Percentiles rank a stretch among this genome's conserved stretches.
Evolutionary conservation across 441 rosid species (phyloP).

Genomic region (Populus hybrid): DNA sequence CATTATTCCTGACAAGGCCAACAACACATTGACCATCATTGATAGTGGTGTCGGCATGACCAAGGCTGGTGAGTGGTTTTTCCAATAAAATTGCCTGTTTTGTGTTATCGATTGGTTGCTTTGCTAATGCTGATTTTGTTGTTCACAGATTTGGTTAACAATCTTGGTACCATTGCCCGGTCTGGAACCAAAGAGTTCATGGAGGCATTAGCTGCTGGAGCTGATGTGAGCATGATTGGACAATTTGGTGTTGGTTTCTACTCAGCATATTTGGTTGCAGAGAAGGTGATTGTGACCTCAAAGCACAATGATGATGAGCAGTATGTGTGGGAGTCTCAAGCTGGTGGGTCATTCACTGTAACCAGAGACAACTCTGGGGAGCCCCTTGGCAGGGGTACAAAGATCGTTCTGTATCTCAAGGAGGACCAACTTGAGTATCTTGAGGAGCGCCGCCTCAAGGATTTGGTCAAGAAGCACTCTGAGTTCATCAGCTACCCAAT

Average conservation of each 20-base stretch:
- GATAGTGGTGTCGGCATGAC: constrained; percentile 82
- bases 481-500: not conserved
- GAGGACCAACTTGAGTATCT: not conserved
- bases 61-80: constrained; percentile 46
- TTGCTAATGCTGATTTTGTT: not conserved
- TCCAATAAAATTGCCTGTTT: not conserved
- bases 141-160: not conserved
- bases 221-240: not conserved
- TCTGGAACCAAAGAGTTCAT: not conserved
- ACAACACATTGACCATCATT: constrained; percentile 51
- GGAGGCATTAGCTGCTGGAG: not conserved
- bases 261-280: not conserved
- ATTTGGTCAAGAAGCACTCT: not conserved
- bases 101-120: not conserved
- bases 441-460: not conserved
- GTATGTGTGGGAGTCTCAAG: not conserved
- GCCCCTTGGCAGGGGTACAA: not conserved
- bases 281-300: not conserved
- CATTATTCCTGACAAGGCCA: constrained; percentile 56
- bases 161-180: not conserved
- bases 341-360: not conserved
- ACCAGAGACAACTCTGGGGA: not conserved
- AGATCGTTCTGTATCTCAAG: not conserved
- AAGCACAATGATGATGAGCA: not conserved
- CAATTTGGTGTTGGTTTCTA: not conserved